Base-by-base conservation (phyloP, 75 land plant species). In the Selaginella moellendorffii region DNA sequence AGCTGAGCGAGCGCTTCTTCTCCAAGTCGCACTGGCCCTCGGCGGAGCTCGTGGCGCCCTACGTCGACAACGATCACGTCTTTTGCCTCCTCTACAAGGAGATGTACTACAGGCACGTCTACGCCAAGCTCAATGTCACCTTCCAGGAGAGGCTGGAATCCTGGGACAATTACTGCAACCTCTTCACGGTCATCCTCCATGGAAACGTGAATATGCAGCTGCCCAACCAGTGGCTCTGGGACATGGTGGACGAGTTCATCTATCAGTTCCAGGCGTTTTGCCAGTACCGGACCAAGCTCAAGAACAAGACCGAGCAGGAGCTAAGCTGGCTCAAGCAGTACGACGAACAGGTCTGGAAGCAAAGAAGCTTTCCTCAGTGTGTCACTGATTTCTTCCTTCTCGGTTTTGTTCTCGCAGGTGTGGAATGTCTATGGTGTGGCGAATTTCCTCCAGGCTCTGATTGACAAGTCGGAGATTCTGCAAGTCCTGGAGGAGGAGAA, bases 161-260 rank as follows among this genome's bases (percentile, higher is more conserved):
- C 0, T 88, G 88, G 83, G 95, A 91, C 59, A 91, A 91, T 54
- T 91, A 88, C 54, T 83, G 88, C 64, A 79, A 77, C 31, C 67
- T 91, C 0, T 91, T 91, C 53, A 78, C 75, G 71, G 85, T 84
- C 36, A 78, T 82, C 27, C 67, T 82, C 20, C 95, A 88, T 53
- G 95, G 95, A 0, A 82, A 79, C 25, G 95, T 91, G 2, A 91
- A 91, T 30, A 91, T 88, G 88, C 97, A 91, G 78, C 69, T 91
- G 60, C 95, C 97, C 0, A 88, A 91, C 61, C 95, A 88, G 78
- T 91, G 97, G 97, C 58, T 91, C 23, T 91, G 97, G 97, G 97
- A 91, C 52, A 91, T 91, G 97, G 82, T 91, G 19, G 97, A 91
- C 65, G 97, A 91, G 76, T 91, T 91, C 64, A 84, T 91, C 30